phyloP scores from a whole-genome alignment of 2,329 filamentous ascomycete genomes.

The Verticillium dahliae region DNA sequence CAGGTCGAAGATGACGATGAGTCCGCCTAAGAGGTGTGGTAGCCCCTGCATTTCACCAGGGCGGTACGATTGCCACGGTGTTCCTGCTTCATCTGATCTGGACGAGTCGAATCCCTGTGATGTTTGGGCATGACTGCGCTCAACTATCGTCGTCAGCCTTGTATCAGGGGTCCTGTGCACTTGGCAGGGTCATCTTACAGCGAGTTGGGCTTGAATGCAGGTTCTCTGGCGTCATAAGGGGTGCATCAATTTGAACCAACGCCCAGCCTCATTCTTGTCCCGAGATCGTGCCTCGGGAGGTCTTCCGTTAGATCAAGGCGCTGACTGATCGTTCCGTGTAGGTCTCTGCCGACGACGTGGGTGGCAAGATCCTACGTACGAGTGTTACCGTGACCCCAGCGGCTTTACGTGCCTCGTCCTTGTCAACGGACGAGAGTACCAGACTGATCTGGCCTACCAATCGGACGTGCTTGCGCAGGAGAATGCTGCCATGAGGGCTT shows the following conservation, averaged over 20 bases:
- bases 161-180: conserved; percentile 4
- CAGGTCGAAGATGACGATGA: background rate
- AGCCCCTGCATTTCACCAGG: conserved; percentile 23
- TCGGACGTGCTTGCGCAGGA: conserved; percentile 80
- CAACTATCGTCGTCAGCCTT: conserved; percentile 3
- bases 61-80: conserved; percentile 12
- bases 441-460: conserved; percentile 80
- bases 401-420: conserved; percentile 87
- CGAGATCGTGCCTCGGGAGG: background rate
- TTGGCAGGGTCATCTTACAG: background rate
- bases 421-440: conserved; percentile 95
- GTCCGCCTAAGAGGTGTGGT: conserved; percentile 13
- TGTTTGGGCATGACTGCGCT: conserved; percentile 1
- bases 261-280: background rate
- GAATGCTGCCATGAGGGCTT: conserved; percentile 90
- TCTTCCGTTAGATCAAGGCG: conserved; percentile 7
- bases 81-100: conserved; percentile 9
- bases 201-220: conserved; percentile 28
- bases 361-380: conserved; percentile 88
- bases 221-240: conserved; percentile 16
- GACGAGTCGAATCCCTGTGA: background rate
- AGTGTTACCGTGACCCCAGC: conserved; percentile 65
- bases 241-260: background rate
- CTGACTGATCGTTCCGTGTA: conserved; percentile 37
- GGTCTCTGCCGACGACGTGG: conserved; percentile 91